Conservation (phyloP, 257 asterid species). For the Solanum infundibuliforme region DNA sequence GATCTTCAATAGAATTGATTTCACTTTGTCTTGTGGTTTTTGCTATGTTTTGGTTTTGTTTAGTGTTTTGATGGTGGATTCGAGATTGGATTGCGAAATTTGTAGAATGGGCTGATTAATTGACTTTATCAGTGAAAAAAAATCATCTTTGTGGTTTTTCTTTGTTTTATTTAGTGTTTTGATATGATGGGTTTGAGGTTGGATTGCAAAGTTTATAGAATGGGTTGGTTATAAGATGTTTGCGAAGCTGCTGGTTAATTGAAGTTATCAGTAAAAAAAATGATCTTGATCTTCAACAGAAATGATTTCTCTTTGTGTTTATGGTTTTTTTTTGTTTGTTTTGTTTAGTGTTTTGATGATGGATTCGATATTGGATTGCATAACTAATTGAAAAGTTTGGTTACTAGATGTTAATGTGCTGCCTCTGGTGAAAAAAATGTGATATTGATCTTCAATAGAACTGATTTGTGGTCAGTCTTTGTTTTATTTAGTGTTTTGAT, state of each 20-base stretch:
- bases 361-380: background rate
- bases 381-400: background rate
- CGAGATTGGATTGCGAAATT: background rate
- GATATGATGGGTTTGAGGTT: background rate
- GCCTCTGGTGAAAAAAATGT: background rate
- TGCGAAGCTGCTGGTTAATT: too few species aligned
- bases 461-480: background rate
- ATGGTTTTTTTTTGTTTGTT: background rate
- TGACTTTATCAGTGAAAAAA: background rate
- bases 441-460: background rate
- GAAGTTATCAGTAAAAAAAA: background rate
- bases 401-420: background rate
- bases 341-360: background rate
- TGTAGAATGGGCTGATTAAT: background rate
- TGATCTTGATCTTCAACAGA: constrained; percentile 26
- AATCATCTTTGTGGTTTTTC: background rate
- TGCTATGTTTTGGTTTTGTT: background rate
- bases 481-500: too few species aligned
- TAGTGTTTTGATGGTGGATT: background rate
- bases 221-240: background rate
- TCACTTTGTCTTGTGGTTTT: background rate
- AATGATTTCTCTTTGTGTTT: background rate
- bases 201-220: background rate
- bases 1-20: background rate
- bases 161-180: background rate